Evolutionary conservation across 2,329 filamentous ascomycete species (phyloP), one percentile per base, ranked within the genome.

Genomic region (Aspergillus luchuensis): DNA sequence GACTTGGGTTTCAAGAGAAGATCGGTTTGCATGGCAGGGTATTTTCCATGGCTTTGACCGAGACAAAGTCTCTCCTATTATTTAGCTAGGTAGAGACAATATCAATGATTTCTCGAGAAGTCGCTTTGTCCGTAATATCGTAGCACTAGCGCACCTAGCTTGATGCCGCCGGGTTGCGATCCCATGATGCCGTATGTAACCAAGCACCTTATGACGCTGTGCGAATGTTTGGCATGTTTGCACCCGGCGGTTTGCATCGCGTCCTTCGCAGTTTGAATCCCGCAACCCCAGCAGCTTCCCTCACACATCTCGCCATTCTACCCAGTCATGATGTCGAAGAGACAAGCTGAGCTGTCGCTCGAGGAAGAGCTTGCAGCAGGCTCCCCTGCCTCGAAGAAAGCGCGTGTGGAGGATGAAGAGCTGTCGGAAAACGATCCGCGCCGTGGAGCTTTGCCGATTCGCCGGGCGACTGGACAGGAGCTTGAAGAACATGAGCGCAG

Each of bases 331-430:
- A 82, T 82, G 80, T 72, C 79, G 21, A 82, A 82, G 64, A 74
- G 80, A 69, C 77, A 76, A 62, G 80, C 80, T 41, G 80, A 81
- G 63, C 67, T 76, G 50, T 71, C 77, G 28, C 67, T 79, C 15
- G 79, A 81, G 59, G 70, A 74, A 28, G 66, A 74, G 21, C 60
- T 70, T 8, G 61, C 66, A 3, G 59, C 64, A 13, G 69, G 72
- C 25, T 81, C 80, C n/a, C 79, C 79, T 7, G 73, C 71, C 33
- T 78, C 74, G 30, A 82, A 82, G 67, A 81, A 77, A 58, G 73
- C 71, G 23, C 77, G 79, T 19, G 69, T 80, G 48, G 76, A 78
- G 59, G 74, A 77, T 47, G 68, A 72, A 19, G 49, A 56, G 17
- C 57, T 66, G 17, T 70, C 71, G 25, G 67, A 72, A 59, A 64